Evolutionary conservation across 1,284 basidiomycete species (phyloP).

Genomic region (Thecaphora thlaspeos): DNA sequence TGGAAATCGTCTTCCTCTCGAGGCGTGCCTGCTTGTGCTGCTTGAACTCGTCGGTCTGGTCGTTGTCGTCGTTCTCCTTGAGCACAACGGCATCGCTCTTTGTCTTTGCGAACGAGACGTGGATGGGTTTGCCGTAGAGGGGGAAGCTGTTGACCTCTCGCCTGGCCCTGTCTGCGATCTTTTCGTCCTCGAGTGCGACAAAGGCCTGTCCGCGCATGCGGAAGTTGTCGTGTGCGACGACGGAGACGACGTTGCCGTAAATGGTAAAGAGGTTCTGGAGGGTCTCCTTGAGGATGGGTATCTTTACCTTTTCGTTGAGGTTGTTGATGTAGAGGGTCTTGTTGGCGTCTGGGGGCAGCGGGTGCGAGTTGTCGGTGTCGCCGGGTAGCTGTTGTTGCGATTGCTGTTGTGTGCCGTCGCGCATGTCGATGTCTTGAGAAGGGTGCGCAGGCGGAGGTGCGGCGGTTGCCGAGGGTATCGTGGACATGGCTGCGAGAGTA

Average conservation of each 20-base stretch:
- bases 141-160: slow-evolving; percentile 92
- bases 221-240: slow-evolving; percentile 86
- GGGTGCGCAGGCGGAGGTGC: too few relatives aligned
- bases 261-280: slow-evolving; percentile 85
- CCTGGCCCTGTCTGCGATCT: slow-evolving; percentile 80
- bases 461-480: too few relatives aligned
- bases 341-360: slow-evolving; percentile 23
- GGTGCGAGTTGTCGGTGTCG: slow-evolving; percentile 11
- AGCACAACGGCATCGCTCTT: slow-evolving; percentile 82
- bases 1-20: slow-evolving; percentile 38
- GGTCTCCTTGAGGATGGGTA: slow-evolving; percentile 80
- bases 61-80: slow-evolving; percentile 12
- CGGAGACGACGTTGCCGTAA: slow-evolving; percentile 86
- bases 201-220: slow-evolving; percentile 99
- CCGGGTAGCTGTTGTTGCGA: slow-evolving; percentile 1
- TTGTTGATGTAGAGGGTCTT: slow-evolving; percentile 97
- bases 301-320: slow-evolving; percentile 92
- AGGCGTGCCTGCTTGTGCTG: slow-evolving; percentile 64
- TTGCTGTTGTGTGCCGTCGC: background rate
- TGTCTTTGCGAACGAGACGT: slow-evolving; percentile 79
- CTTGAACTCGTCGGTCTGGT: slow-evolving; percentile 23
- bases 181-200: slow-evolving; percentile 79
- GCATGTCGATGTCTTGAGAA: background rate
- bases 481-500: too few relatives aligned
- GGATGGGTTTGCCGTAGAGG: slow-evolving; percentile 89